Evolutionary conservation across 306 rosid species (phyloP).

Genomic region (Inga laurina): DNA sequence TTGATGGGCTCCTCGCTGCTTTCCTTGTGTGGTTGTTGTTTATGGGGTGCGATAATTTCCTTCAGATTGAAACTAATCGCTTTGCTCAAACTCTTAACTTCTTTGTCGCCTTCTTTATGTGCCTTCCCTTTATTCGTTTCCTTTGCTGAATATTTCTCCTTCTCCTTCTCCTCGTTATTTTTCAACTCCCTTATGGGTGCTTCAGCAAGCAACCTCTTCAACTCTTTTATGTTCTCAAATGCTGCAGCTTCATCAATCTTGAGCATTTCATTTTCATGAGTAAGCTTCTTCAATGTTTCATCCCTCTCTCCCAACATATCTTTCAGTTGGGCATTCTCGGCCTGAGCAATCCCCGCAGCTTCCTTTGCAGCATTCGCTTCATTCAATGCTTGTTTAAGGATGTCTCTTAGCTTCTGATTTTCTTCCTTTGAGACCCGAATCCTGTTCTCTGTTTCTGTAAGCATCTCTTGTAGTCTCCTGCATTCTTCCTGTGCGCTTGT

Average conservation of each 20-base stretch:
- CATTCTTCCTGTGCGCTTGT: constrained; percentile 48
- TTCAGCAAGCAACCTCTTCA: constrained; percentile 60
- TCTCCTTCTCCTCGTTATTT: constrained; percentile 41
- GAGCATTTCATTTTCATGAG: constrained; percentile 60
- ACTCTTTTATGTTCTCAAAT: constrained; percentile 41
- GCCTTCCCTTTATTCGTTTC: constrained; percentile 36
- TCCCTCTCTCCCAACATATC: constrained; percentile 52
- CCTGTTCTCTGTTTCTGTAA: constrained; percentile 46
- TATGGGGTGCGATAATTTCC: constrained; percentile 44
- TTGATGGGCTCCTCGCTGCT: constrained; percentile 38
- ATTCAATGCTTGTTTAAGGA: constrained; percentile 83
- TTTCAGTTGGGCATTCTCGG: constrained; percentile 64
- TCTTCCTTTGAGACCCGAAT: constrained; percentile 62
- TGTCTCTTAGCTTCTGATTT: constrained; percentile 72
- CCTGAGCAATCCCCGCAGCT: constrained; percentile 72
- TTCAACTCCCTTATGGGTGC: constrained; percentile 42
- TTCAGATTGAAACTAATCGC: constrained; percentile 46
- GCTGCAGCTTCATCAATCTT: constrained; percentile 51
- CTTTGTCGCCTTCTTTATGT: constrained; percentile 24
- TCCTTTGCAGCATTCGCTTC: constrained; percentile 85
- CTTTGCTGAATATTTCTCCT: constrained; percentile 35
- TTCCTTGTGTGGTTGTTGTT: constrained; percentile 35
- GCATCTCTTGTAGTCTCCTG: constrained; percentile 33
- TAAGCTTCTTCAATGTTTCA: constrained; percentile 42
- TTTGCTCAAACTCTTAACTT: constrained; percentile 36